Percentiles rank a stretch among this genome's conserved stretches.
These are phyloP conservation scores for Exophiala xenobiotica DNA, from an alignment of 2,329 filamentous ascomycete genomes.

Conservation along the genomic window DNA sequence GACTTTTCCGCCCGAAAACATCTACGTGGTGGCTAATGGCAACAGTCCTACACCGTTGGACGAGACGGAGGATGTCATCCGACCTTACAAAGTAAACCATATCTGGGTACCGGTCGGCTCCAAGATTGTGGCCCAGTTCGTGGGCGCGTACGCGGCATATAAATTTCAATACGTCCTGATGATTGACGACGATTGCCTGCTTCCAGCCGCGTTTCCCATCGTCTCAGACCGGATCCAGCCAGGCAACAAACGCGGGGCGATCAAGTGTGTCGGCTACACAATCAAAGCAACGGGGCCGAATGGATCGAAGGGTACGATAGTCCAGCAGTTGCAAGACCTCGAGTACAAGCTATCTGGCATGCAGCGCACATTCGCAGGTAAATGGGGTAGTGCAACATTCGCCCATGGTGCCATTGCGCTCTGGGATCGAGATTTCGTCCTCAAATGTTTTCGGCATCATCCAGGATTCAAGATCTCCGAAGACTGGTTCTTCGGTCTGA, in stretches of 20 bases:
- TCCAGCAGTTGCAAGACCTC: conserved; percentile 52
- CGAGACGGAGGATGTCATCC: conserved; percentile 49
- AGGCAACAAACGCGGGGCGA: conserved; percentile 32
- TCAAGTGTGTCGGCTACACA: conserved; percentile 51
- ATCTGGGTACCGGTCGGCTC: conserved; percentile 51
- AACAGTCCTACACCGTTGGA: conserved; percentile 49
- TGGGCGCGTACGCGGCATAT: conserved; percentile 48
- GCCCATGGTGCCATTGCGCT: conserved; percentile 53
- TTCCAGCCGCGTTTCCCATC: conserved; percentile 50
- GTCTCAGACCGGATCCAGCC: conserved; percentile 42
- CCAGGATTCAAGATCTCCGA: conserved; percentile 53
- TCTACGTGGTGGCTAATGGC: conserved; percentile 52
- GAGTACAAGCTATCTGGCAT: conserved; percentile 54
- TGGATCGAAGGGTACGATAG: conserved; percentile 38
- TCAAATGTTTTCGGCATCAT: conserved; percentile 48
- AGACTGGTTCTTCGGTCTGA: conserved; percentile 55
- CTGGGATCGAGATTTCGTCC: conserved; percentile 49
- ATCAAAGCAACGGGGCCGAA: conserved; percentile 47
- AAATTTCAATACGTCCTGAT: conserved; percentile 48
- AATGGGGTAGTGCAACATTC: conserved; percentile 49
- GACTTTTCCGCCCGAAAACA: conserved; percentile 47
- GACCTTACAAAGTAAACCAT: conserved; percentile 47
- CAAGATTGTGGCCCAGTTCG: conserved; percentile 52
- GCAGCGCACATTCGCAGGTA: conserved; percentile 46
- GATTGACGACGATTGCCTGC: conserved; percentile 52